Base-by-base conservation (phyloP, 345 rosid genomes). In the Luvunga scandens region DNA sequence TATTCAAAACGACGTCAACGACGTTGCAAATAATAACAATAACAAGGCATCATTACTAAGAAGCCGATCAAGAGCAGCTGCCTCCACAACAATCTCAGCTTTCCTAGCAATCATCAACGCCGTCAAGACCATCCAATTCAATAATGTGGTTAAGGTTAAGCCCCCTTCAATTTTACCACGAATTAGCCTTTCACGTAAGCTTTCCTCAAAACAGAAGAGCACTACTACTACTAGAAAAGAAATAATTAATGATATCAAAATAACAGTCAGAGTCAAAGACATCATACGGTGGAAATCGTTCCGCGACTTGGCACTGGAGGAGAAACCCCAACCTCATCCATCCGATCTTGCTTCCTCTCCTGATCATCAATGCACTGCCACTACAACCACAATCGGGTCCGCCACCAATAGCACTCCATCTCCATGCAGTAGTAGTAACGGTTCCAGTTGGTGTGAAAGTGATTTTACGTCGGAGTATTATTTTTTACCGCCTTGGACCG, bases 361-460 rank as follows among this genome's bases (percentile, higher is more conserved):
- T 31, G 81, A 73, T 33, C 84, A 66, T 45, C 83, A 81, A 83
- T 80, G 85, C 55, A 68, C 80, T 14, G 83, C 84, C 22, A 83
- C 90, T 6, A 83, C 83, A 27, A 83, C 89, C 3, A 82, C 83
- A 36, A 83, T 89, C 1, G 80, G 79, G 66, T 85, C 94, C 62
- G 81, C 94, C 62, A 81, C 81, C 27, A 68, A 72, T 16, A 75
- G 72, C 38, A 83, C 88, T 19, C 77, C 92, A 1, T 53, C 50
- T 45, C 18, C 50, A 30, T 68, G 77, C 22, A 73, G 87, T 30
- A 81, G 77, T 31, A 82, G 91, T 70, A 77, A 78, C 27, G 82
- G 84, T 30, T 92, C 94, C 33, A 95, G 98, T 76, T 95, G 98
- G 98, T 91, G 94, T 45, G 98, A 89, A 59, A 92, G 96, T 13